Conservation (phyloP, 2,329 filamentous ascomycete species). For the Talaromyces sp. region DNA sequence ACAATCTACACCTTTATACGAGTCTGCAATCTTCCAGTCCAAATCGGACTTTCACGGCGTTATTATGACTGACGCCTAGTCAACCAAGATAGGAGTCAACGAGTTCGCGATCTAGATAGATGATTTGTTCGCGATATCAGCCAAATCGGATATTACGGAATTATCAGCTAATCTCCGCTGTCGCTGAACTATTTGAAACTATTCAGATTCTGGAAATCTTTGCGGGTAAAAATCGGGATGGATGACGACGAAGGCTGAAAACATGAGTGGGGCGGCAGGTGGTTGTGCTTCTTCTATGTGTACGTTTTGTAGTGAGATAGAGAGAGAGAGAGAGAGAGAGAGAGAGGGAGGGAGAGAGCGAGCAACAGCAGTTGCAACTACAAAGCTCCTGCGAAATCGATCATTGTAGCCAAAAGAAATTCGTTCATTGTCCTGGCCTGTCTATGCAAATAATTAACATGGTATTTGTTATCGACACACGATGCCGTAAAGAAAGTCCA, state of each 20-base stretch:
- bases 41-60: neutral
- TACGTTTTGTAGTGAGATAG: neutral
- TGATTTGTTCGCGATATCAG: neutral
- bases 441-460: slow-evolving; percentile 8
- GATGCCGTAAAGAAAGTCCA: neutral
- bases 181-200: neutral
- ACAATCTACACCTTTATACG: neutral
- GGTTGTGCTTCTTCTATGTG: too few relatives aligned
- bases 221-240: neutral
- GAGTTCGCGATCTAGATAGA: neutral
- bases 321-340: neutral
- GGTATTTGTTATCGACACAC: neutral
- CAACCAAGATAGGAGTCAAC: neutral
- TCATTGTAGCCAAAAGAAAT: neutral
- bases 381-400: neutral
- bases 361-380: neutral
- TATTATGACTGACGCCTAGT: neutral
- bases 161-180: neutral
- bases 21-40: neutral
- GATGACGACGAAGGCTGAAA: neutral
- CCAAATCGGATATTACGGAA: neutral
- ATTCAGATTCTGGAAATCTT: neutral
- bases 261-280: too few relatives aligned
- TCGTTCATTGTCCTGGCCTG: slow-evolving; percentile 1
- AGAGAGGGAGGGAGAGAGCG: neutral